Evolutionary conservation across 495 filamentous ascomycete genomes (phyloP), one percentile per base, ranked within the genome.

Genomic region (Ramalina intermedia): DNA sequence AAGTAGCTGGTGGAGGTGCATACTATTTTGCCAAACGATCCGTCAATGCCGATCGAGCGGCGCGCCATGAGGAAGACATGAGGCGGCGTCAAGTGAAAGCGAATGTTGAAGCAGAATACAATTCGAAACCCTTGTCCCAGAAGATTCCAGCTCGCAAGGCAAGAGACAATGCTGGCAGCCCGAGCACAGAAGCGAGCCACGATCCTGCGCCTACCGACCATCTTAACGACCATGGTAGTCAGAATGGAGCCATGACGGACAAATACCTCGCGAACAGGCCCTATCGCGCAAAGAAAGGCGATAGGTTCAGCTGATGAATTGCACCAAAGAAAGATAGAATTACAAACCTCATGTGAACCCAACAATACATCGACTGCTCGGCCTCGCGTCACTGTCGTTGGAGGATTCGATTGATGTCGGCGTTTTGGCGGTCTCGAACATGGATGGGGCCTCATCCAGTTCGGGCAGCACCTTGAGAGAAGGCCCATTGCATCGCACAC

Each of bases 21-120:
- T 98, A 98, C 74, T 86, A 86, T 69, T 95, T 94, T 64, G 93
- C 91, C 47, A 98, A 98, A 72, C 73, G 80, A 55, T 82, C 80
- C 63, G 89, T 98, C 72, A 90, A 96, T 57, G 84, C 83, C 54
- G 85, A 94, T 67, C 84, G 87, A 37, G 72, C 75, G 27, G 65
- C 75, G 46, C 75, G 85, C 54, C 79, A 84, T 47, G 76, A 85
- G 51, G 76, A 79, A 33, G 75, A 82, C 41, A 66, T 76, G 37
- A 73, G 74, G 61, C 75, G 76, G 61, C 80, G 79, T 66, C 71
- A 73, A 48, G 71, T 81, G 59, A 64, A 74, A 50, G 69, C 73
- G 17, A 71, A 73, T 7, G 71, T 81, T 55, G 79, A 84, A 59
- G 60, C 63, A 9, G 67, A 70, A 56, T 54, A 8, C 56, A 63